Base-by-base conservation (phyloP, 169 alveolate species). In the Cryptosporidium xiaoi region DNA sequence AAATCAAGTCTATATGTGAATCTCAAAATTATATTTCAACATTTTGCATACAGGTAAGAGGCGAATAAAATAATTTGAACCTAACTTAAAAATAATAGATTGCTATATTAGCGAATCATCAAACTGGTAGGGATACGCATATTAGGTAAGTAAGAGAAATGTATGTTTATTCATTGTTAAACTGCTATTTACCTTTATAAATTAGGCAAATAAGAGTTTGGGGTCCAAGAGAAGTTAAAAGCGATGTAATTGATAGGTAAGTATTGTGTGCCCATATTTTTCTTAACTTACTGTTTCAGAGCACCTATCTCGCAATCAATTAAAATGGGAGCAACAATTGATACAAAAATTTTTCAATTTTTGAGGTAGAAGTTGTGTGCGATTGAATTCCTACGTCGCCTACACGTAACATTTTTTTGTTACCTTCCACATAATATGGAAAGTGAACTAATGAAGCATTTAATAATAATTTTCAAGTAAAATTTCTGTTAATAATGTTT, bases 101-200 rank as follows among this genome's bases (percentile, higher is more conserved):
- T 33, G 91, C 93, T 90, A 91, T 94, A 51, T 82, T 92, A 60
- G 92, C 93, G 64, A 94, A 92, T 58, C 94, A 91, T 82, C 96
- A 93, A 77, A 89, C 93, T 64, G 97, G 97, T 29, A 84, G 94
- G 66, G 97, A 94, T 66, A 92, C 95, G 4, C 95, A 94, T 66
- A 91, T 94, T 48, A 82, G 97, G 66, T 95, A 93, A 46, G 90
- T 93, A 48, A 83, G 90, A 87, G 12, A 3, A 24, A n/a, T 60
- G 2, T 18, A 27, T 8, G 10, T 27, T 36, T 77, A 40, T 12
- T 16, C 24, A n/a, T 40, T 0, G 31, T 60, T n/a, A 2, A 60
- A 58, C 2, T 24, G 27, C 27, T 24, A 15, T 10, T 8, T 36
- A 20, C 24, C n/a, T 55, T 27, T n/a, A 6, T 15, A 27, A 15